Evolutionary conservation across 2,329 filamentous ascomycete genomes (phyloP), one percentile per base, ranked within the genome.

Genomic region (Endoconidiophora laricicola): DNA sequence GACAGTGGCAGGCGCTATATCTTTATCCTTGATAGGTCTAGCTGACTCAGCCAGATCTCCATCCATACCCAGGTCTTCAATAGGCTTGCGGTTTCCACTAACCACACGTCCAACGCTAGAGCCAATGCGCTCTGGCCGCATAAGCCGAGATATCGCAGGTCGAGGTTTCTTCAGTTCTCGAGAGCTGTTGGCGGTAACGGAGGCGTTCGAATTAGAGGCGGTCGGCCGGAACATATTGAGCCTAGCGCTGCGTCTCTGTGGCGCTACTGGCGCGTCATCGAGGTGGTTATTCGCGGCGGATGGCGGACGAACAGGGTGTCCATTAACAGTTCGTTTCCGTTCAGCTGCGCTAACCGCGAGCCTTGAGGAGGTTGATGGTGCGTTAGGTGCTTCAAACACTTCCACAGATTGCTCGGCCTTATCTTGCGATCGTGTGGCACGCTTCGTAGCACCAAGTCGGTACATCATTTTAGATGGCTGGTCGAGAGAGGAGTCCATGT

Each of bases 251-350:
- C 84, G 73, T 58, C 84, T 71, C 56, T 81, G 78, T 2, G 76
- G 73, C 16, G 71, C 73, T 39, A 73, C 65, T 6, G 56, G 71
- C 39, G 76, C 74, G 57, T 86, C 83, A 54, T 79, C 73, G 3
- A 65, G 62, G 48, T 74, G 76, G 43, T 50, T 53, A 20, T 37
- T 33, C 4, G 44, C 40, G 24, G 62, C 58, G 48, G 67, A 72
- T 57, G 65, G 57, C 61, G 68, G 68, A 54, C 64, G 74, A 45
- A 74, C 75, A 12, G 73, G 74, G 57, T 94, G 86, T 3, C 90
- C 90, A 39, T 90, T 94, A n/a, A 94, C 76, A 1, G 87, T 95
- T 57, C 90, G 79, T 66, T 95, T 96, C 62, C 87, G 78, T 54
- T 88, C 84, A 12, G 71, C 65, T 3, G 67, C 69, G 18, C 71